These are phyloP conservation scores for Plantago major DNA, from an alignment of 257 asterid species.

Conservation along the genomic window DNA sequence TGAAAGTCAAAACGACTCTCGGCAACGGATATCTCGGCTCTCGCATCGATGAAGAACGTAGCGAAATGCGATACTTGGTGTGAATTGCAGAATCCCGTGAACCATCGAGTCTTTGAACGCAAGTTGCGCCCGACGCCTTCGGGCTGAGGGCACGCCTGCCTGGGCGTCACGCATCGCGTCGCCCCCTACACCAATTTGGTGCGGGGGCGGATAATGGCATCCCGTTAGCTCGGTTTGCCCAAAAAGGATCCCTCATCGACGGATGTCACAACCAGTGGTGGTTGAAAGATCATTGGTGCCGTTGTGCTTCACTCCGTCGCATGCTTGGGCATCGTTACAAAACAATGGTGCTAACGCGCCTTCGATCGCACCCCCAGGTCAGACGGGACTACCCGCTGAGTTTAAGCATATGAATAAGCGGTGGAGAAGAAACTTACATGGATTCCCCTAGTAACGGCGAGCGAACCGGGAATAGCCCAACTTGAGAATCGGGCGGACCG, in stretches of 20 bases:
- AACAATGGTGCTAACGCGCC: too few species aligned
- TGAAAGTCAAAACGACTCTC: constrained; percentile 12
- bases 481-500: constrained; percentile 21
- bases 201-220: too few species aligned
- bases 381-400: constrained; percentile 11
- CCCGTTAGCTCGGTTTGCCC: too few species aligned
- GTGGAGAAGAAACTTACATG: constrained; percentile 16
- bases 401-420: constrained; percentile 12
- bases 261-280: too few species aligned
- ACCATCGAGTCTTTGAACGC: constrained; percentile 23
- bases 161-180: too few species aligned
- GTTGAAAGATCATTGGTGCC: too few species aligned
- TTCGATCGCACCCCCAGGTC: constrained; percentile 9
- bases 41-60: constrained; percentile 25
- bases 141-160: too few species aligned
- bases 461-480: constrained; percentile 29
- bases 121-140: constrained; percentile 16
- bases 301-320: too few species aligned
- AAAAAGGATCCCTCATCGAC: too few species aligned
- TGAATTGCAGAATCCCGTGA: constrained; percentile 27
- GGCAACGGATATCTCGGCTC: constrained; percentile 25
- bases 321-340: too few species aligned
- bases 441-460: constrained; percentile 30
- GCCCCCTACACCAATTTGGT: too few species aligned
- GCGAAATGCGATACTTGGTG: constrained; percentile 28